These are phyloP conservation scores for Microcos paniculata DNA, from an alignment of 345 rosid species.

Conservation along the genomic window DNA sequence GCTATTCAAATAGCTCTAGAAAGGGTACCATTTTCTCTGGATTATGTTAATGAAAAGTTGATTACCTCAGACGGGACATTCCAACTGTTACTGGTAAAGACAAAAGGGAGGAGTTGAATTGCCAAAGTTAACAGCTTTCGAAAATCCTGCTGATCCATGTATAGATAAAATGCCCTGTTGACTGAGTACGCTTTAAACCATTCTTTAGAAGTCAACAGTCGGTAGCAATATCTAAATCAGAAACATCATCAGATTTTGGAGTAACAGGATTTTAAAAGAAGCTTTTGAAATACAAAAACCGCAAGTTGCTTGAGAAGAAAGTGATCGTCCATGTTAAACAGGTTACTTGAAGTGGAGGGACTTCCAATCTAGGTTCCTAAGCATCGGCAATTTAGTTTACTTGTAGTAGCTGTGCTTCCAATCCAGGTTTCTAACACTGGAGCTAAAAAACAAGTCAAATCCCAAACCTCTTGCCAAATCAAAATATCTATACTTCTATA, in stretches of 20 bases:
- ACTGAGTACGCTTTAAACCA: not conserved
- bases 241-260: not conserved
- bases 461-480: not conserved
- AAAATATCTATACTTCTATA: not conserved
- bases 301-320: constrained; percentile 8
- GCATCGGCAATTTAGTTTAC: not conserved
- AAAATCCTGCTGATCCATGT: not conserved
- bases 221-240: not conserved
- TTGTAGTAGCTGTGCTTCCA: not conserved
- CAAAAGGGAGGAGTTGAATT: not conserved
- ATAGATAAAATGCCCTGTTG: not conserved
- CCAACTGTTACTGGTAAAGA: not conserved
- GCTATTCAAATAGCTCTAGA: not conserved
- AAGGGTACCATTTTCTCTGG: not conserved
- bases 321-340: not conserved
- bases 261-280: not conserved
- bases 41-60: not conserved
- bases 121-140: not conserved
- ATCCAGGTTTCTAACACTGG: not conserved
- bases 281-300: not conserved
- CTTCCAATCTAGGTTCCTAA: not conserved
- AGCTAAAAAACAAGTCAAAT: not conserved
- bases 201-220: not conserved
- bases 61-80: not conserved
- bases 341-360: constrained; percentile 1